phyloP scores from a whole-genome alignment of 768 basidiomycete genomes.

The Tremella mesenterica region DNA sequence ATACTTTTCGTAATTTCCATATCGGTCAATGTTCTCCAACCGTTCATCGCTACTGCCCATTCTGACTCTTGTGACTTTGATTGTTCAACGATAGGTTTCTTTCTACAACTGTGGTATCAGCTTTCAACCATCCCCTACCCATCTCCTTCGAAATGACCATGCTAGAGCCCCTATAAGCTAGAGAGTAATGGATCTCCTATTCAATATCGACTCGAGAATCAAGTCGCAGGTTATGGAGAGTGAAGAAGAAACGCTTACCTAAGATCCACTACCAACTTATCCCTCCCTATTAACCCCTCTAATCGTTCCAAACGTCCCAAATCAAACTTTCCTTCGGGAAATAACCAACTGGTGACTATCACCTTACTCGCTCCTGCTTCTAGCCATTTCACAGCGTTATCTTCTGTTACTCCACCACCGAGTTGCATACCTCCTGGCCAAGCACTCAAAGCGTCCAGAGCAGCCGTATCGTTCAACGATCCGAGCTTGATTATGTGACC shows the following conservation, averaged over 20 bases:
- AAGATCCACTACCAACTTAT: conserved; percentile 85
- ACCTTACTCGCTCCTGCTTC: conserved; percentile 86
- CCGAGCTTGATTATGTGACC: conserved; percentile 97
- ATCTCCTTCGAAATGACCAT: not conserved
- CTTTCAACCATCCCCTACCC: not conserved
- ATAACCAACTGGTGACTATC: conserved; percentile 95
- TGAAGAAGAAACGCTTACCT: conserved; percentile 54
- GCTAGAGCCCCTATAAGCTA: too few species aligned
- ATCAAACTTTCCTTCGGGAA: conserved; percentile 73
- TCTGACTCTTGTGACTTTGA: too few species aligned
- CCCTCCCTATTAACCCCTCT: conserved; percentile 62
- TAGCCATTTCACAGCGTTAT: conserved; percentile 77
- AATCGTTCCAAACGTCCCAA: conserved; percentile 60
- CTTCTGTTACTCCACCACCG: conserved; percentile 79
- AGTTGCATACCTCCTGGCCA: conserved; percentile 92
- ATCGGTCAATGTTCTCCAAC: conserved; percentile 93
- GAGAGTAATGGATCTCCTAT: too few species aligned
- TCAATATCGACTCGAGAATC: too few species aligned
- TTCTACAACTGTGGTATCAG: conserved; percentile 65
- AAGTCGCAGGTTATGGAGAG: too few species aligned
- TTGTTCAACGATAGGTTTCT: too few species aligned
- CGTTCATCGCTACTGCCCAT: conserved; percentile 98
- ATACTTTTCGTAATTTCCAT: conserved; percentile 59
- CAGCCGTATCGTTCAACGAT: conserved; percentile 79
- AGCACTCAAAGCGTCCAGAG: conserved; percentile 64